Percentiles rank a stretch among this genome's conserved stretches.
Conservation (phyloP, 495 filamentous ascomycete species). For the Astrothelium subdiscretum region DNA sequence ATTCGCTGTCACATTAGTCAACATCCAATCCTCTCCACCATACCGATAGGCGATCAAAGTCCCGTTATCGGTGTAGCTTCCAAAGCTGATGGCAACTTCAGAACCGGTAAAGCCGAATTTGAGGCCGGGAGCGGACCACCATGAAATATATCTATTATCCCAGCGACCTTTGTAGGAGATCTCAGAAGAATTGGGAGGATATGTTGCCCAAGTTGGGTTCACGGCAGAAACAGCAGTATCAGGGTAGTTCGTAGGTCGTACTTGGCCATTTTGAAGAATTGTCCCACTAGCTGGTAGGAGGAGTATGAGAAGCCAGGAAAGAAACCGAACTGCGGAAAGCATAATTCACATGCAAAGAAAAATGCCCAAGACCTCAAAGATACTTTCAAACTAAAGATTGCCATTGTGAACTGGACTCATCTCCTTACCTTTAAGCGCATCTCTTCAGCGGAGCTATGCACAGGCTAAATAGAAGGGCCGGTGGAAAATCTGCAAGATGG, state of each 20-base stretch:
- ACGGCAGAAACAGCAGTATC: conserved; percentile 35
- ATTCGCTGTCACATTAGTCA: conserved; percentile 53
- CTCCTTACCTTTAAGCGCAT: neutral
- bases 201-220: conserved; percentile 34
- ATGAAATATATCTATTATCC: conserved; percentile 55
- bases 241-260: conserved; percentile 26
- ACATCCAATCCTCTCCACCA: conserved; percentile 52
- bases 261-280: conserved; percentile 55
- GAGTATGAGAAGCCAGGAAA: neutral
- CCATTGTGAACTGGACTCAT: neutral
- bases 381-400: neutral
- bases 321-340: neutral
- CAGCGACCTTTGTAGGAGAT: conserved; percentile 61
- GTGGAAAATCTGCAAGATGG: neutral
- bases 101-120: conserved; percentile 43
- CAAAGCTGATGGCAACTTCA: conserved; percentile 48
- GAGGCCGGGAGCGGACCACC: conserved; percentile 53
- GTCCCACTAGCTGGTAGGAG: conserved; percentile 20
- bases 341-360: neutral
- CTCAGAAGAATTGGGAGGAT: conserved; percentile 43
- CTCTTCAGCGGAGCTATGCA: neutral
- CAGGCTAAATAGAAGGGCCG: neutral
- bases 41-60: conserved; percentile 53
- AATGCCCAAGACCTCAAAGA: neutral
- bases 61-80: conserved; percentile 41